Conservation (phyloP, 148 eudicot species). For the Fagopyrum homotropicum region DNA sequence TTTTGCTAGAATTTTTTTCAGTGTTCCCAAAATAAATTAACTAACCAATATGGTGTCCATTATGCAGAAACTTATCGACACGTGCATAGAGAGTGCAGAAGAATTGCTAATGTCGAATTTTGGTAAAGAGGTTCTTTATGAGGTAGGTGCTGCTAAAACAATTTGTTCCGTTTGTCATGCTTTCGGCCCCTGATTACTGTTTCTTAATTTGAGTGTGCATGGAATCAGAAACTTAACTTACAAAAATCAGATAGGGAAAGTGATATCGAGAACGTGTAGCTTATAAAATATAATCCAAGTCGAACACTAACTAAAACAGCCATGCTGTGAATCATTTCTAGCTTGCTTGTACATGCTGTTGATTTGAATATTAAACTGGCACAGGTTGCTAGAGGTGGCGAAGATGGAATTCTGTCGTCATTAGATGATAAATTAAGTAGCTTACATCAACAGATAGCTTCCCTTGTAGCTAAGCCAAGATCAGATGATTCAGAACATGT, state of each 20-base stretch:
- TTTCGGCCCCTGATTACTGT: not conserved
- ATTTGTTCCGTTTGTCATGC: not conserved
- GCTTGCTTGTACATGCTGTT: not conserved
- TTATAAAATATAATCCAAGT: too few species aligned
- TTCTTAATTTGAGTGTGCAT: constrained; percentile 5
- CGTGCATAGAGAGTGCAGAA: constrained; percentile 62
- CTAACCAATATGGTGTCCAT: not conserved
- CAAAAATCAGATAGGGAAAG: too few species aligned
- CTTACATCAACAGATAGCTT: constrained; percentile 56
- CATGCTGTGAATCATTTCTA: not conserved
- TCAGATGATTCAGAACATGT: constrained; percentile 65
- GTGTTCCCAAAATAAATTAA: not conserved
- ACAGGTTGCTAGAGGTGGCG: constrained; percentile 82
- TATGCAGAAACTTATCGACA: constrained; percentile 69
- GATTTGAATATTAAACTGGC: constrained; percentile 7
- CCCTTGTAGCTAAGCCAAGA: constrained; percentile 57
- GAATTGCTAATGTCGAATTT: constrained; percentile 69
- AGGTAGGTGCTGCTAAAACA: constrained; percentile 58
- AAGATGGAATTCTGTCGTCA: constrained; percentile 51
- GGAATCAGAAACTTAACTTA: not conserved
- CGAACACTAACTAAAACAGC: too few species aligned
- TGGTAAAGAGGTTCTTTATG: constrained; percentile 82
- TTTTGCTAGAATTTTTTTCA: too few species aligned
- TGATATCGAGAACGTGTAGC: too few species aligned
- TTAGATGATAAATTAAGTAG: constrained; percentile 45